Evolutionary conservation across 257 asterid genomes (phyloP), one percentile per base, ranked within the genome.

Genomic region (Paulownia fortunei): DNA sequence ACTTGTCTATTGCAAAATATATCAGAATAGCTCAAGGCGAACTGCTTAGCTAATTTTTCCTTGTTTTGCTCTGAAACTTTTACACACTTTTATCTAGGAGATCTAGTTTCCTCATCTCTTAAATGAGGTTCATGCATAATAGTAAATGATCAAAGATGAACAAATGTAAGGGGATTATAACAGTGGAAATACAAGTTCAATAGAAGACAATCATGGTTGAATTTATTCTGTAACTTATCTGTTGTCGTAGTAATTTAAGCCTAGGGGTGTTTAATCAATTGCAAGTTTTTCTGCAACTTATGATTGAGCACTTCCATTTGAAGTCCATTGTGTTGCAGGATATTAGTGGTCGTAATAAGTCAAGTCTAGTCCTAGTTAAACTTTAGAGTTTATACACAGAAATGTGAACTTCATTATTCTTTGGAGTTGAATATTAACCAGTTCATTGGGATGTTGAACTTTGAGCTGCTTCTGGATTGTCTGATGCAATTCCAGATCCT

Each of bases 41-140:
- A 19, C 37, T 37, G 15, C 47, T 26, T 11, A 18, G n/a, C 60
- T 34, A 46, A 36, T 21, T 26, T 78, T 34, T 37, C 76, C 60
- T 69, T 23, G 46, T 69, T 34, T 24, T 11, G 27, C 47, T 16
- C 59, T 47, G 62, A 59, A 44, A 3, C 13, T 34, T 19, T 32
- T 15, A 15, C 64, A 21, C 37, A 11, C 63, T 39, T 44, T 30
- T 74, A 16, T 60, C 49, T 18, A 32, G 55, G 77, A 44, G 39
- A 8, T 74, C 66, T 26, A 6, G 18, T 58, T 46, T 59, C 55
- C 65, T 59, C 36, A 70, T 69, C 55, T 69, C 69, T 49, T 44
- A 41, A n/a, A n/a, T 32, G 26, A 51, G 36, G 12, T 2, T 54
- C 49, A 30, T 54, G 13, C 12, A 12, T 3, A 76, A 9, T 15